A percentile compares a stretch with the other conserved stretches of the same genome.
Conservation (phyloP, 495 filamentous ascomycete species). For the Cairneyella variabilis region DNA sequence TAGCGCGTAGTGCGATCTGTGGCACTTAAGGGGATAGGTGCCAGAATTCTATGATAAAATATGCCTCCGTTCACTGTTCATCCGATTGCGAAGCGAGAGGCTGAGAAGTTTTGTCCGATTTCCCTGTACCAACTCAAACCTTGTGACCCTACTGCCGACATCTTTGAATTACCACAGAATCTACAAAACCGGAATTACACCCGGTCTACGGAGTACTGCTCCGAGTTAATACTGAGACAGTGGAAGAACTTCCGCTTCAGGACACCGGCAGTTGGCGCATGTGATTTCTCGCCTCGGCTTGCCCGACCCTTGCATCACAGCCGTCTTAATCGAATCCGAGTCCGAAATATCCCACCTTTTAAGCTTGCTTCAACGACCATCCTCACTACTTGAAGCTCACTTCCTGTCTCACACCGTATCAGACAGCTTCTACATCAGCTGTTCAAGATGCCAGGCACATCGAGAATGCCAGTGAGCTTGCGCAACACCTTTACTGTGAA, state of each 20-base stretch:
- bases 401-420: no score
- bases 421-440: slow-evolving; percentile 1
- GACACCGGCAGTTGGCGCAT: slow-evolving; percentile 4
- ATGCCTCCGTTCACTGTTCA: no score
- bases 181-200: not conserved
- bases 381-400: not conserved
- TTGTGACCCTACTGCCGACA: no score
- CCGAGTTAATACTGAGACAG: not conserved
- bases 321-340: slow-evolving; percentile 9
- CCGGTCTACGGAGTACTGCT: not conserved
- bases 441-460: slow-evolving; percentile 55
- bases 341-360: slow-evolving; percentile 10
- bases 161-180: no score
- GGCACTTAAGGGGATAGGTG: no score
- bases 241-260: not conserved
- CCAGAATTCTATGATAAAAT: no score
- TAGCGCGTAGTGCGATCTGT: no score
- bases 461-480: slow-evolving; percentile 64
- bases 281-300: slow-evolving; percentile 13
- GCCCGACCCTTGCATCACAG: not conserved
- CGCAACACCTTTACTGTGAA: slow-evolving; percentile 57
- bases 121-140: no score
- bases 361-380: slow-evolving; percentile 1
- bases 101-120: no score
- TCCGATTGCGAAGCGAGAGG: no score